Evolutionary conservation across 345 rosid species (phyloP), one percentile per base, ranked within the genome.

Genomic region (Eucalyptus coolabah): DNA sequence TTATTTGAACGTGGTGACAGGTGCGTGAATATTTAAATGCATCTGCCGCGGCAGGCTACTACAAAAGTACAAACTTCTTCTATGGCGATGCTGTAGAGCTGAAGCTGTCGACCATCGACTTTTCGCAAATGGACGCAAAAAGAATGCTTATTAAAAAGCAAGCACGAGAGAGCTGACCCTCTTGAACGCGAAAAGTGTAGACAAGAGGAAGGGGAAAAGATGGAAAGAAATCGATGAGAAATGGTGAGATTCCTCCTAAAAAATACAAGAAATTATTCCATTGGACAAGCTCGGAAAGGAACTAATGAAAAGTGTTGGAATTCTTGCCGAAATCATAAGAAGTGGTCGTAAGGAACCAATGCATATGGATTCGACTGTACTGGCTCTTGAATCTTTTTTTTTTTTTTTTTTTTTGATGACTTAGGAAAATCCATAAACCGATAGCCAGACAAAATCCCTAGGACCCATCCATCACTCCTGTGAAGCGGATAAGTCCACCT

Each of bases 341-440:
- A 37, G 8, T 19, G 23, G 6, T 72, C 2, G 12, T 3, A 72
- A 11, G 82, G 6, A 72, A 72, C 6, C 45, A 10, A 34, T 17
- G 44, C 14, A 10, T 0, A 10, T 6, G 2, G 26, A 3, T 4
- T 72, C 45, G 14, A 37, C 3, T 5, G 12, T 67, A 72, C 0
- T 72, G 26, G 26, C 8, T 19, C 0, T 0, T 19, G 5, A 53
- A 53, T 9, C 30, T 56, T 69, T 32, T 47, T 47, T 3, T 45
- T 44, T 44, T 10, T 45, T 17, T 9, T 45, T 45, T 45, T 2
- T n/a, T n/a, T n/a, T n/a, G n/a, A 45, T 45, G 8, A 45, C 47
- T 2, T 45, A 45, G 3, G 3, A 3, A 45, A 45, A 45, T 45
- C 11, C 47, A 1, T 45, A 45, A 45, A 0, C 6, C 10, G 45